A percentile compares a stretch with the other conserved stretches of the same genome.
Conservation (phyloP, 352 stramenopile genomes). For the Globisporangium uncinulatum region DNA sequence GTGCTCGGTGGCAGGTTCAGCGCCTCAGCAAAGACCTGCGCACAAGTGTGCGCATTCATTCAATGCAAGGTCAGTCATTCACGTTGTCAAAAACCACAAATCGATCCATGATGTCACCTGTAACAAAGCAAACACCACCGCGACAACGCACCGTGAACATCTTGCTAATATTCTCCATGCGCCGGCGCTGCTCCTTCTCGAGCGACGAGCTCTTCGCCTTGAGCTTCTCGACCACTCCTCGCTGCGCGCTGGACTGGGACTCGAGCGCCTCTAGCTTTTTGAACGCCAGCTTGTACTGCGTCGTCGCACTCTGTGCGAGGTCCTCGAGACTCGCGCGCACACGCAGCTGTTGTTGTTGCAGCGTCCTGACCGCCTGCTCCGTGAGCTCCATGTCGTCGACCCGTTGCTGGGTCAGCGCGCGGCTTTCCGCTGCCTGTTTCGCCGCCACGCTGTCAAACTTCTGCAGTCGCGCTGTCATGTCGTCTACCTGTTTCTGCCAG, state of each 20-base stretch:
- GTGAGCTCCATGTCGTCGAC: slow-evolving; percentile 69
- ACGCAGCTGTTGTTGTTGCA: slow-evolving; percentile 65
- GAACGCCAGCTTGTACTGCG: slow-evolving; percentile 30
- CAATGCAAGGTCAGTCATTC: too few relatives aligned
- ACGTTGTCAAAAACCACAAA: not conserved
- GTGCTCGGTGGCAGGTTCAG: slow-evolving; percentile 47
- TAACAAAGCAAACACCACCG: slow-evolving; percentile 43
- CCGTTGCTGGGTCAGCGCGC: slow-evolving; percentile 45
- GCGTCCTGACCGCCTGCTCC: slow-evolving; percentile 59
- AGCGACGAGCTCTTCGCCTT: slow-evolving; percentile 41
- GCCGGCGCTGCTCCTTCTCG: slow-evolving; percentile 60
- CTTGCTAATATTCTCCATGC: slow-evolving; percentile 74
- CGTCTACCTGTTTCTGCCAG: slow-evolving; percentile 69
- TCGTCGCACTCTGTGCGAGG: slow-evolving; percentile 30
- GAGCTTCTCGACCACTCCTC: slow-evolving; percentile 36
- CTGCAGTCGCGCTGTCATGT: slow-evolving; percentile 52
- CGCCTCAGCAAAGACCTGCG: slow-evolving; percentile 62
- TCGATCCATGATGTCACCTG: too few relatives aligned
- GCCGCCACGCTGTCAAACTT: slow-evolving; percentile 41
- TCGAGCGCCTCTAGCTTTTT: slow-evolving; percentile 67
- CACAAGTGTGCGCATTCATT: not conserved
- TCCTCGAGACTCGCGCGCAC: slow-evolving; percentile 48
- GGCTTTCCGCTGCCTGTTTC: slow-evolving; percentile 33
- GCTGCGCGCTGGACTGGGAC: slow-evolving; percentile 27
- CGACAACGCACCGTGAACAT: slow-evolving; percentile 56